phyloP scores from a whole-genome alignment of 169 alveolate species.

The Eimeria maxima region DNA sequence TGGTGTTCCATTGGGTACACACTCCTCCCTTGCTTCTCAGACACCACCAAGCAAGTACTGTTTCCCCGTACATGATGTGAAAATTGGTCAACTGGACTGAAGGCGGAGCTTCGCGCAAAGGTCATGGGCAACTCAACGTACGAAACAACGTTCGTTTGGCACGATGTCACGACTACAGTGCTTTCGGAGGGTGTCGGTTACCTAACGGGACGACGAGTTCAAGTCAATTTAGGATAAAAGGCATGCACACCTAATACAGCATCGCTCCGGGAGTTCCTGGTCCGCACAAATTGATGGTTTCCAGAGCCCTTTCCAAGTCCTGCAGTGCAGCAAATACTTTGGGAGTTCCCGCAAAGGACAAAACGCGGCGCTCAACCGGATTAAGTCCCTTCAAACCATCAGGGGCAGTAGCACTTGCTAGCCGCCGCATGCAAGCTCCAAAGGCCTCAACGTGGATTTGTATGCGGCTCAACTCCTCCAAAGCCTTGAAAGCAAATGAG shows the following conservation, averaged over 20 bases:
- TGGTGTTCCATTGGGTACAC: neutral
- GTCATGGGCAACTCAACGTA: neutral
- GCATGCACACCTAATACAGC: neutral
- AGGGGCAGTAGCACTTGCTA: constrained; percentile 81
- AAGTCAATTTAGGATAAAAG: neutral
- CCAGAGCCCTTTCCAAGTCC: constrained; percentile 75
- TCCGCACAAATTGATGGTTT: constrained; percentile 41
- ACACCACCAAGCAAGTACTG: neutral
- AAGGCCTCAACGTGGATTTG: constrained; percentile 58
- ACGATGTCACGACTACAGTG: neutral
- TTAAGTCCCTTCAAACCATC: constrained; percentile 79
- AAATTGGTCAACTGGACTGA: neutral
- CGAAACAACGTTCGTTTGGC: neutral
- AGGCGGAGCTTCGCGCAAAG: neutral
- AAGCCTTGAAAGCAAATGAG: constrained; percentile 41
- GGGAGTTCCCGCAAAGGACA: constrained; percentile 82
- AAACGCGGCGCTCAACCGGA: constrained; percentile 73
- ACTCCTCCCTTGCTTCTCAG: neutral
- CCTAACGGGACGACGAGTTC: neutral
- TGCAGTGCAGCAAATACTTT: constrained; percentile 75
- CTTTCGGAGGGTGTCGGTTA: no score
- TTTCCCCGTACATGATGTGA: neutral
- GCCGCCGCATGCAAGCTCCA: constrained; percentile 70
- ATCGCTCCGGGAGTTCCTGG: constrained; percentile 23
- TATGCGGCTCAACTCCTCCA: constrained; percentile 57